These are phyloP conservation scores for Neocatenulostroma microsporum DNA, from an alignment of 2,329 filamentous ascomycete genomes.

Conservation along the genomic window DNA sequence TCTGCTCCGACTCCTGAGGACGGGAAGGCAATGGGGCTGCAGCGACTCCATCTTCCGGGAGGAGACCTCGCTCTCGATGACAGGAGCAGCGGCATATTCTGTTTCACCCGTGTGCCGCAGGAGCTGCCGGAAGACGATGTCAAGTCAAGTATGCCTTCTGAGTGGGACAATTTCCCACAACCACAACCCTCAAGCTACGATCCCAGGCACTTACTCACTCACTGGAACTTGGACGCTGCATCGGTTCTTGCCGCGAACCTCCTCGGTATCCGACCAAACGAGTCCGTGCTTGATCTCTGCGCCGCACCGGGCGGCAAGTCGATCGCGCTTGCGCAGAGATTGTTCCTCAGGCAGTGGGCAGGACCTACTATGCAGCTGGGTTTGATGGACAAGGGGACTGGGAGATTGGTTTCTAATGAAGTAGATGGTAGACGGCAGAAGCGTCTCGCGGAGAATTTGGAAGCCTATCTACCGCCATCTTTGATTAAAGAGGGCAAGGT, in stretches of 20 bases:
- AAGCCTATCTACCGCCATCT: slow-evolving; percentile 8
- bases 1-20: no score
- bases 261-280: slow-evolving; percentile 29
- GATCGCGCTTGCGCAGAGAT: slow-evolving; percentile 27
- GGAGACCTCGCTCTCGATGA: slow-evolving; percentile 4
- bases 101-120: no score
- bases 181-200: slow-evolving; percentile 5
- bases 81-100: no score
- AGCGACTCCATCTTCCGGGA: no score
- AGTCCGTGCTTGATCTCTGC: slow-evolving; percentile 36
- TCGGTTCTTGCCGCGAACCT: slow-evolving; percentile 31
- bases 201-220: slow-evolving; percentile 14
- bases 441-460: slow-evolving; percentile 10
- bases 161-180: slow-evolving; percentile 18
- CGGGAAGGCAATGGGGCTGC: no score
- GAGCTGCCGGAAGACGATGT: no score
- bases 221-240: slow-evolving; percentile 28
- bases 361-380: slow-evolving; percentile 20
- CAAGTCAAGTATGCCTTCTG: no score
- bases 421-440: slow-evolving; percentile 10
- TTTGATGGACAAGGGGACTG: slow-evolving; percentile 6
- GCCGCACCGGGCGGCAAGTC: slow-evolving; percentile 34
- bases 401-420: slow-evolving; percentile 11
- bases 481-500: slow-evolving; percentile 6
- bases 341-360: slow-evolving; percentile 21